Evolutionary conservation across 2,329 filamentous ascomycete genomes (phyloP), one percentile per base, ranked within the genome.

Genomic region (Botrytis pseudocinerea): DNA sequence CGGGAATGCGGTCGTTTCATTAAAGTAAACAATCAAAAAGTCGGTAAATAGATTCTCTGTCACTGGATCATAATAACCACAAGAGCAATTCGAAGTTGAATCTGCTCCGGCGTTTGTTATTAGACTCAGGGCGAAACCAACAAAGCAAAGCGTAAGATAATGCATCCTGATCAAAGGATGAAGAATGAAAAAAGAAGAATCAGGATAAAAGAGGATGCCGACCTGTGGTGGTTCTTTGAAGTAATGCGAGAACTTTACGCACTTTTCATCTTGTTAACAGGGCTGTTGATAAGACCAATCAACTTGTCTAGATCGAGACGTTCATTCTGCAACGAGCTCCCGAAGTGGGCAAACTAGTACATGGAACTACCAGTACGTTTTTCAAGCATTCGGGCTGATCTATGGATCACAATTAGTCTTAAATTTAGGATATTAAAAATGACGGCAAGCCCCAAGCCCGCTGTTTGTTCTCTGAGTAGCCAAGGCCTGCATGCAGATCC

Each of bases 11-110:
- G 76, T 75, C 2, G 84, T 84, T 74, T 86, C 85, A 76, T 87
- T 87, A 81, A 87, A 87, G 78, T 86, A 87, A 9, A 84, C 80
- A 69, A 86, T 84, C 28, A 85, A 81, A 10, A 83, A 83, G 61
- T 87, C 85, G 0, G 85, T 87, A 75, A 83, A 86, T 10, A 85
- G 76, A 38, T 81, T 76, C 16, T 80, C 76, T 1, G 82, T 82
- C 16, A 77, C 73, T 2, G 78, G 73, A 74, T 87, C 84, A 72
- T 82, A 82, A 73, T 83, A 87, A 25, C 85, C 85, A 76, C 85
- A 87, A 46, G 81, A 80, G 75, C 85, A 87, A 61, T 73, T 35
- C 7, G 51, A 38, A 32, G 82, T 71, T 79, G 80, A 63, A 62
- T 46, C 40, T 35, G 51, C 64, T 28, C 46, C 16, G 18, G 9